A percentile compares a stretch with the other conserved stretches of the same genome.
phyloP scores from a whole-genome alignment of 306 rosid species.

The Alnus rubra region DNA sequence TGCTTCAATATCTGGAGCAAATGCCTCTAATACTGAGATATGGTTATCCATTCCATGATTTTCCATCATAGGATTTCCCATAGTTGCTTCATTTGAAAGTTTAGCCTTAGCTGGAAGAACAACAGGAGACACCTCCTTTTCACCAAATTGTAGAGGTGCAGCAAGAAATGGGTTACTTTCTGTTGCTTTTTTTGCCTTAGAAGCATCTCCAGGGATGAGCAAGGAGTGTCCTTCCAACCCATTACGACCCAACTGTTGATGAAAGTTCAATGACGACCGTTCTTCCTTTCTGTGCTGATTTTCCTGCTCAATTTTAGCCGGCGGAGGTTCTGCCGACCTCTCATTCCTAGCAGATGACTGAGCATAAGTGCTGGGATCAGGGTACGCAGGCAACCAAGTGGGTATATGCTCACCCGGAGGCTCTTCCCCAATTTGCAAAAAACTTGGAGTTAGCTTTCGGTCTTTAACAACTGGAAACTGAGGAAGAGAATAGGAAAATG shows the following conservation, averaged over 20 bases:
- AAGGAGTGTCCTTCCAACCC: slow-evolving; percentile 46
- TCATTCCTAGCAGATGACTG: slow-evolving; percentile 33
- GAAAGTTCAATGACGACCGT: slow-evolving; percentile 43
- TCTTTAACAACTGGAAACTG: slow-evolving; percentile 67
- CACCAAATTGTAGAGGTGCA: slow-evolving; percentile 68
- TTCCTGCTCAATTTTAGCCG: slow-evolving; percentile 45
- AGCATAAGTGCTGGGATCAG: slow-evolving; percentile 53
- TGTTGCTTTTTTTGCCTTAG: slow-evolving; percentile 48
- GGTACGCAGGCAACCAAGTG: slow-evolving; percentile 82
- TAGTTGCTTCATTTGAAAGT: slow-evolving; percentile 37
- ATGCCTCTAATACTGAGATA: slow-evolving; percentile 62
- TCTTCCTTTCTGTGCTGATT: slow-evolving; percentile 50
- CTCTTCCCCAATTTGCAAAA: slow-evolving; percentile 56
- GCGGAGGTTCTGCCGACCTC: slow-evolving; percentile 38
- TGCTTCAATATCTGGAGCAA: slow-evolving; percentile 81
- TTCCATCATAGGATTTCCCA: slow-evolving; percentile 37
- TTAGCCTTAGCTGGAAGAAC: slow-evolving; percentile 61
- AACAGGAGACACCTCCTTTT: slow-evolving; percentile 65
- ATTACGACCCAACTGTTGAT: slow-evolving; percentile 47
- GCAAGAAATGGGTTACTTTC: slow-evolving; percentile 76
- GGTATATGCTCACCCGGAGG: slow-evolving; percentile 77
- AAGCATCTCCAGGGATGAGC: slow-evolving; percentile 43
- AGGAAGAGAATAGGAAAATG: slow-evolving; percentile 61
- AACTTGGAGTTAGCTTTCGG: slow-evolving; percentile 52
- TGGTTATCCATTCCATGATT: slow-evolving; percentile 44